Evolutionary conservation across 257 asterid genomes (phyloP), one percentile per base, ranked within the genome.

Genomic region (Fraxinus cuspidata): DNA sequence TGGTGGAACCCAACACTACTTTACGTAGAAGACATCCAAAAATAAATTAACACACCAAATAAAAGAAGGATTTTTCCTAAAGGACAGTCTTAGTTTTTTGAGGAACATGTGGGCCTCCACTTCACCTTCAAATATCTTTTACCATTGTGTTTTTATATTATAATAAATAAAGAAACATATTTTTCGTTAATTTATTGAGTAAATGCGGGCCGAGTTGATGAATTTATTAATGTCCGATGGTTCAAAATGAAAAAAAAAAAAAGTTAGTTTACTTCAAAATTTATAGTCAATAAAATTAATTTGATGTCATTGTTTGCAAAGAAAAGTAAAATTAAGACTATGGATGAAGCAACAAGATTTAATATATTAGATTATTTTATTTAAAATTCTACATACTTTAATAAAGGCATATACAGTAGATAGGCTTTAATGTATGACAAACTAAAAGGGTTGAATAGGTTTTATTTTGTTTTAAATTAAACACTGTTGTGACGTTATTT

Each of bases 21-120:
- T 88, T 72, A 86, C 90, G 84, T 88, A 86, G 86, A 88, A 88
- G 90, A 84, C 47, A 88, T 84, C 73, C 78, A 72, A 78, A 58
- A 69, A 19, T 63, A 27, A 63, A 63, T 60, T 23, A 25, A 71
- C 18, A 23, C 64, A 51, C 23, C 13, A 27, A 67, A 66, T 21
- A 23, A n/a, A 37, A 7, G 16, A 74, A 11, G 1, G 9, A 74
- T 13, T 15, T 7, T 63, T 63, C 19, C 11, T 11, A 13, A 74
- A 16, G 31, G 31, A 51, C 32, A 28, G 32, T 63, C 66, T 28
- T 75, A 25, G 68, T 10, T 21, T 60, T 63, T 21, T 25, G 8
- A 15, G 58, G 7, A 8, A 42, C 60, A 32, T 16, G 69, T n/a
- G 68, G 77, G 71, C 32, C 23, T 19, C 21, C 37, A 32, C 77